phyloP scores from a whole-genome alignment of 2,329 filamentous ascomycete genomes.

The Apiospora koreana region DNA sequence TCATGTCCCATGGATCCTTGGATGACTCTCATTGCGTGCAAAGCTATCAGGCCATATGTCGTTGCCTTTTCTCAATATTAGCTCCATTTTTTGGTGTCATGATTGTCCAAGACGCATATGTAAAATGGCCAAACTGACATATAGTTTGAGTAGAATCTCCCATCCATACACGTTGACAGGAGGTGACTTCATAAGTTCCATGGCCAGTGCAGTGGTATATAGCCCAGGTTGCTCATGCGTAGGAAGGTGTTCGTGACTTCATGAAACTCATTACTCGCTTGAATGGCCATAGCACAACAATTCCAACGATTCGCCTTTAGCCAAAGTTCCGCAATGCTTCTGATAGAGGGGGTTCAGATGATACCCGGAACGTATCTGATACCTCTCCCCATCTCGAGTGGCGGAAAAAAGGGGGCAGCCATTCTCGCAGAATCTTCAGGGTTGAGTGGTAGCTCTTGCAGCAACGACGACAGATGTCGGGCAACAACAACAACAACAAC shows the following conservation, averaged over 20 bases:
- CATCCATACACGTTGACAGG: no score
- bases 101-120: background rate
- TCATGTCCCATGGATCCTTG: background rate
- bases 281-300: background rate
- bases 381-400: no score
- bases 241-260: background rate
- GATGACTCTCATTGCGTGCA: background rate
- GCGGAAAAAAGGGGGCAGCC: no score
- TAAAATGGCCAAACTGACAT: no score
- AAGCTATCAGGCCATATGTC: background rate
- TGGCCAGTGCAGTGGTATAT: background rate
- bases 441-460: no score
- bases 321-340: background rate
- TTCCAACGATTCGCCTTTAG: no score
- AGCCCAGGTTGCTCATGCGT: background rate
- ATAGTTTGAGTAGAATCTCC: no score
- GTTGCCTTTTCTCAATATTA: background rate
- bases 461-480: background rate
- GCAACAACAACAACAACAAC: background rate
- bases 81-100: background rate
- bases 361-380: no score
- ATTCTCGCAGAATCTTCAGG: background rate
- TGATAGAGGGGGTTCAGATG: no score
- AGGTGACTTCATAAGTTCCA: background rate
- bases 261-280: background rate